A percentile compares a stretch with the other conserved stretches of the same genome.
phyloP scores from a whole-genome alignment of 2,329 filamentous ascomycete genomes.

The Pseudogymnoascus sp. region DNA sequence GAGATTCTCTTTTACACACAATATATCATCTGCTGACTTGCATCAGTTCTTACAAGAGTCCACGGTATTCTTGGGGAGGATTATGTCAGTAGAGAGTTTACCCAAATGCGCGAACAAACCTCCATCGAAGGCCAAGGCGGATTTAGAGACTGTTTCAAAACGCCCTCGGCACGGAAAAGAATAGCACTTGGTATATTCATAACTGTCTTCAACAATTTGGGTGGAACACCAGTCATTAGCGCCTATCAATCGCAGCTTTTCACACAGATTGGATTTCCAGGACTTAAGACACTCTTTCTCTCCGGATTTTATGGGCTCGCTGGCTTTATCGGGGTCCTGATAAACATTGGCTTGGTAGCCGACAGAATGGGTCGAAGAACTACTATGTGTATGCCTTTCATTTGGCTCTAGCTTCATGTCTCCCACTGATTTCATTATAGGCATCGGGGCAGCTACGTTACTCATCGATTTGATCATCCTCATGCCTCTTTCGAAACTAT shows the following conservation, averaged over 20 bases:
- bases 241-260: conserved; percentile 12
- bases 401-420: neutral
- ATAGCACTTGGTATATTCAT: conserved; percentile 10
- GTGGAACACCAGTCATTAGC: neutral
- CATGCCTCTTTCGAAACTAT: neutral
- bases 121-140: conserved; percentile 7
- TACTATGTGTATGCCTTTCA: neutral
- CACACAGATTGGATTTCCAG: conserved; percentile 10
- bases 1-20: neutral
- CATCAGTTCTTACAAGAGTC: neutral
- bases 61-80: neutral
- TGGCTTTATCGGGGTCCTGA: conserved; percentile 9
- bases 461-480: neutral
- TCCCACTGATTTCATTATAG: neutral
- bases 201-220: conserved; percentile 8
- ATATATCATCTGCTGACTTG: neutral
- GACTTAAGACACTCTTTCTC: conserved; percentile 8
- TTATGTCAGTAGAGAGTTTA: neutral
- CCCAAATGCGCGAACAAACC: conserved; percentile 9
- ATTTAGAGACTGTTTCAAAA: conserved; percentile 5
- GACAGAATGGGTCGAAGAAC: neutral
- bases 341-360: neutral
- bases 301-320: conserved; percentile 12
- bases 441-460: neutral
- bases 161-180: conserved; percentile 4